Evolutionary conservation across 192 early-diverging fungal species (phyloP), one percentile per base, ranked within the genome.

Genomic region (Coemansia asiatica): DNA sequence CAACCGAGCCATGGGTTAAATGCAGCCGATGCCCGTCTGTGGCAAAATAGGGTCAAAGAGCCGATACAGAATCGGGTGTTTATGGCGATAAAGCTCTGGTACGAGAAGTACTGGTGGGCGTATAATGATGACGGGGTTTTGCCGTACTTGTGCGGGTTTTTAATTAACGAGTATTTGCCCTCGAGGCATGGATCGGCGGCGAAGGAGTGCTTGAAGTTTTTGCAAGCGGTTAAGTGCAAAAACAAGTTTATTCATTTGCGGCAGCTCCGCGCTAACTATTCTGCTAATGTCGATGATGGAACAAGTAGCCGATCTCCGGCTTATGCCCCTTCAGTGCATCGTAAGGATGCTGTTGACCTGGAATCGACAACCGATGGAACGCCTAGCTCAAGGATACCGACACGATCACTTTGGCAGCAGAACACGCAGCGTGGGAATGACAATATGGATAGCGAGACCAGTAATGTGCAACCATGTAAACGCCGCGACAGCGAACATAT

Each of bases 31-130:
- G 44, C 72, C 4, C 65, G 77, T 9, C 49, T 80, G 8, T 95
- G 93, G 91, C 62, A 70, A 4, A 82, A 88, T 10, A 70, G 83
- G 58, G 87, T 87, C 25, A 79, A 79, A 33, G 78, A 69, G 18
- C 85, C 92, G n/a, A 76, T 94, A 26, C 84, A 86, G 21, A 68
- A 87, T 40, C 87, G 89, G 3, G 92, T 95, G 1, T 90, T 89
- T 66, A 86, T 88, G 60, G 86, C 90, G 0, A 80, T 96, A 66
- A 94, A 91, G 63, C 80, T 71, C 22, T 98, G 96, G 96, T 72
- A 93, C 36, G 92, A 93, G 28, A 69, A 55, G 18, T 91, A 92
- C 67, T 91, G 86, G 75, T 82, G 81, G 29, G 73, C 85, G 15
- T 76, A 77, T 29, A 76, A 87, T 25, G 87, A 90, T 31, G 62